Evolutionary conservation across 352 stramenopile genomes (phyloP), one percentile per base, ranked within the genome.

Genomic region (Thalassiosira exigua): DNA sequence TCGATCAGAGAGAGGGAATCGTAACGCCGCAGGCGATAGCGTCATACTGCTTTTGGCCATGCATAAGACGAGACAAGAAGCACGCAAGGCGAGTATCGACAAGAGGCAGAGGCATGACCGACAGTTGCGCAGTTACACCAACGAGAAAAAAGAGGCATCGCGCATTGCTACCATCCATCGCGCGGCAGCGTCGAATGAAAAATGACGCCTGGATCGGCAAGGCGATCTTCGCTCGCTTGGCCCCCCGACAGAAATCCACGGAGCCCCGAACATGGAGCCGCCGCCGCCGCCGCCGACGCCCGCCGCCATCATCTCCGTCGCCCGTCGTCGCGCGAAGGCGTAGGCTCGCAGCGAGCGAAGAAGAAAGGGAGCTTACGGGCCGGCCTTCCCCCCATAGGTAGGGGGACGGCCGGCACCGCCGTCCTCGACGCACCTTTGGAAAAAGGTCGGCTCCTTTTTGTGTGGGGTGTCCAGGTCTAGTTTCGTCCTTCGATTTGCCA

Each of bases 351-450:
- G 36, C 7, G 36, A 14, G 7, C 7, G 36, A 48, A 21, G 33
- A 48, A 44, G 36, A 14, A 42, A 42, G 44, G 54, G 54, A 62
- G 54, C 54, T 46, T 62, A 62, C 54, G 29, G 54, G 26, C n/a
- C 36, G 36, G 54, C 54, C 54, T 29, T 62, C 54, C 54, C 54
- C 12, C 54, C n/a, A n/a, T n/a, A n/a, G n/a, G n/a, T n/a, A 58
- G 39, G 21, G 51, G 51, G 29, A 27, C 27, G 54, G 54, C 22
- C 27, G 22, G 4, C 24, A 39, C 54, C 54, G 54, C 54, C 54
- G 54, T 62, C 54, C 22, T 30, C 54, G 54, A 62, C 54, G 54
- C 54, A 62, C 54, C 54, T 62, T 62, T 26, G 26, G 39, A 9
- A 42, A 62, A 62, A 62, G 29, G 54, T 62, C 54, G 22, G 54